Evolutionary conservation across 78 protist genomes (phyloP), one percentile per base, ranked within the genome.

Genomic region (Dictyostelium purpureum): DNA sequence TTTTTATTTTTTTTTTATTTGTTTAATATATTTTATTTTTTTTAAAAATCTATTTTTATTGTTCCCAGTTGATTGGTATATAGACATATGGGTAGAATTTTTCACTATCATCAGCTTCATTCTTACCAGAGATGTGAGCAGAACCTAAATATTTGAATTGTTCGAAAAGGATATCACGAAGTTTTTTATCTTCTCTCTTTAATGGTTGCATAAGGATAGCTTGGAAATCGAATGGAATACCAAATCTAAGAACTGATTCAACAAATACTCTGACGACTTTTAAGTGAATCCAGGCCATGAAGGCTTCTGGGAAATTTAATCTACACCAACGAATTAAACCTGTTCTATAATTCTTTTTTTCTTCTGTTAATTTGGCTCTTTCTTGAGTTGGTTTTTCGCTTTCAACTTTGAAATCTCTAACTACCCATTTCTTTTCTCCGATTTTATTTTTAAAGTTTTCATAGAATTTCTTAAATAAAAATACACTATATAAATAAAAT

Each of bases 181-280:
- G 43, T 35, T 59, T 85, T 43, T 59, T 70, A 38, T 85, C 91
- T 35, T 74, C 76, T 9, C 43, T 47, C 66, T 85, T 85, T 24
- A 26, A 47, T 70, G 91, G 91, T 43, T 52, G 56, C 91, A 93
- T 54, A 16, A 96, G 63, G 33, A 91, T 67, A 47, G 96, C 95
- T 90, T 96, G 87, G 95, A 94, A 95, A 57, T 87, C 83, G 76
- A 95, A 90, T 42, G 97, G 97, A 42, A 97, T 85, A 26, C 99
- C 99, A 54, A 89, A 97, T 4, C 99, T 77, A 47, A 97, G 95
- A 52, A 95, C 96, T 0, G 96, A 78, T 79, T 97, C 99, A 35
- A 96, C 96, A 70, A 96, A 96, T 6, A 95, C 51, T 49, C 98
- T 89, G 9, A 97, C 24, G 31, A 94, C 97, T 82, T 97, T 97